Evolutionary conservation across 2,329 filamentous ascomycete genomes (phyloP).

Genomic region (Hymenoscyphus fructigenus): DNA sequence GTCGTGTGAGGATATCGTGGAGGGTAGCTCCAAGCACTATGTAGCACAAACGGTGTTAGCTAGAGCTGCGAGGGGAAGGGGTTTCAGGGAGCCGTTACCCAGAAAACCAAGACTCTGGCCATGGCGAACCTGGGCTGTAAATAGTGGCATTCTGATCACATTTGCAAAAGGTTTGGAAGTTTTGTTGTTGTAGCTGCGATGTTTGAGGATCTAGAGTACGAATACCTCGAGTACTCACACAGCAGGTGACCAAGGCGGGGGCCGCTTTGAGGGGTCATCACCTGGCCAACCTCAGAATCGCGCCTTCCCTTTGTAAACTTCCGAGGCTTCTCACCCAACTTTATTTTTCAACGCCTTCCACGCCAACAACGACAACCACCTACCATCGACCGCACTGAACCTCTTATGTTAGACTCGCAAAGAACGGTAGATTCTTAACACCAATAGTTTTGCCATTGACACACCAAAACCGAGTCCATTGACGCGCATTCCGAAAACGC

Average conservation of each 20-base stretch:
- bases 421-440: background rate
- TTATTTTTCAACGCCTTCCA: background rate
- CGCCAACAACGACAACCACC: constrained; percentile 1
- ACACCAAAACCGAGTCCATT: background rate
- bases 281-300: background rate
- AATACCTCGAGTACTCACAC: background rate
- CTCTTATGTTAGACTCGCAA: background rate
- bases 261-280: constrained; percentile 2
- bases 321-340: background rate
- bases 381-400: background rate
- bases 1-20: constrained; percentile 80
- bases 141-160: constrained; percentile 43
- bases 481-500: background rate
- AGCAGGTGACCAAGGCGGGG: constrained; percentile 13
- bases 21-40: constrained; percentile 90
- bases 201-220: background rate
- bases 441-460: background rate
- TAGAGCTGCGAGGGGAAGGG: constrained; percentile 16
- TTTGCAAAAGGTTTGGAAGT: constrained; percentile 11
- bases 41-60: constrained; percentile 14
- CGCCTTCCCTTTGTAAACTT: background rate
- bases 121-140: constrained; percentile 63
- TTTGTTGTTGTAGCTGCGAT: constrained; percentile 1
- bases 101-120: constrained; percentile 54
- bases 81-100: constrained; percentile 33